Evolutionary conservation across 2,329 filamentous ascomycete species (phyloP).

Genomic region (Nemania bipapillata): DNA sequence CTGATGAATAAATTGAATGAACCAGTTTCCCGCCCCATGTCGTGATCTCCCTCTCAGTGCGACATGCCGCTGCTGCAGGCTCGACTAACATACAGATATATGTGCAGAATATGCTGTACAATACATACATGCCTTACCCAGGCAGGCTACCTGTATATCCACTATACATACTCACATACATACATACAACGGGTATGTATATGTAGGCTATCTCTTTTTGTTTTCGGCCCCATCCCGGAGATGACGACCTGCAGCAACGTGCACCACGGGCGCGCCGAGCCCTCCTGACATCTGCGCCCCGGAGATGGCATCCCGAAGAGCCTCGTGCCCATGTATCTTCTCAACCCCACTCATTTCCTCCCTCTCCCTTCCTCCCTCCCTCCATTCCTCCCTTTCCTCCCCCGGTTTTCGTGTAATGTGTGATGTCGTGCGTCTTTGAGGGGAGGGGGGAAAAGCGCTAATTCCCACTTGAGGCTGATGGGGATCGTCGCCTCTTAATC

Average conservation of each 20-base stretch:
- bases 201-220: not conserved
- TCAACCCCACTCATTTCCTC: not conserved
- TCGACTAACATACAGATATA: too few species aligned
- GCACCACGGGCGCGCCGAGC: not conserved
- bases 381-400: too few species aligned
- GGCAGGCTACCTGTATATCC: not conserved
- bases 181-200: too few species aligned
- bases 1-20: not conserved
- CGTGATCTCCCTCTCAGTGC: constrained; percentile 2
- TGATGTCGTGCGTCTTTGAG: not conserved
- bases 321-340: constrained; percentile 12
- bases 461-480: constrained; percentile 18
- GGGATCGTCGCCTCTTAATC: constrained; percentile 29
- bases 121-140: too few species aligned
- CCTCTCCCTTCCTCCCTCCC: too few species aligned
- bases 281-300: constrained; percentile 7
- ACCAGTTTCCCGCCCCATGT: not conserved
- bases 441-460: too few species aligned
- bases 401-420: too few species aligned
- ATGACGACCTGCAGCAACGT: constrained; percentile 20
- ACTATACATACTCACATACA: not conserved
- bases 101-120: too few species aligned
- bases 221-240: constrained; percentile 32
- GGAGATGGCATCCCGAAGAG: not conserved
- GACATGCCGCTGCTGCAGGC: constrained; percentile 21